A percentile compares a stretch with the other conserved stretches of the same genome.
Evolutionary conservation across 306 rosid genomes (phyloP).

Genomic region (Carpinus viminea): DNA sequence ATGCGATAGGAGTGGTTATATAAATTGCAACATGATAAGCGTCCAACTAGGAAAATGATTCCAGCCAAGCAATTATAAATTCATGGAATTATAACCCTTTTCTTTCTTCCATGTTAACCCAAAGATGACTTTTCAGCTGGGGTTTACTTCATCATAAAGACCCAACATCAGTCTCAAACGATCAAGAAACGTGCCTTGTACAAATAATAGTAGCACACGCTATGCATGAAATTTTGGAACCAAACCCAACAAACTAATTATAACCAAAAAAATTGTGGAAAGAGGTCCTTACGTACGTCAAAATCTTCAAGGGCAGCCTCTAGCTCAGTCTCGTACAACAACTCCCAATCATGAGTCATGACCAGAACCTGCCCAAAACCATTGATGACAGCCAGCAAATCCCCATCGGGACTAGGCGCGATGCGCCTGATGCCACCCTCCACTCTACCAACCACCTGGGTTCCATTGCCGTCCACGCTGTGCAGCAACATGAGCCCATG

Average conservation of each 20-base stretch:
- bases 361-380: conserved; percentile 70
- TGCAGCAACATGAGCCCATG: conserved; percentile 65
- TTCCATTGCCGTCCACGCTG: conserved; percentile 48
- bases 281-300: conserved; percentile 77
- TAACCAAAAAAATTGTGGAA: conserved; percentile 6
- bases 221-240: not conserved
- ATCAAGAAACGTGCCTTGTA: not conserved
- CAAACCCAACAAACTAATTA: not conserved
- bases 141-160: not conserved
- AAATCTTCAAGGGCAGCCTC: conserved; percentile 45
- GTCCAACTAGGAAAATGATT: conserved; percentile 4
- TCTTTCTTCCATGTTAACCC: not conserved
- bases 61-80: not conserved
- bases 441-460: conserved; percentile 75
- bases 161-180: not conserved
- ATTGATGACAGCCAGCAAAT: conserved; percentile 56
- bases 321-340: conserved; percentile 69
- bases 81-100: not conserved
- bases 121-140: not conserved
- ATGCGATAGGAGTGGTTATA: too few relatives aligned
- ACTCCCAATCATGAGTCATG: conserved; percentile 95
- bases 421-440: conserved; percentile 79
- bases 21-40: not conserved
- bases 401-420: conserved; percentile 95
- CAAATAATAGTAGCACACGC: not conserved